phyloP scores from a whole-genome alignment of 148 eudicot genomes.

The Dianthus caryophyllus region DNA sequence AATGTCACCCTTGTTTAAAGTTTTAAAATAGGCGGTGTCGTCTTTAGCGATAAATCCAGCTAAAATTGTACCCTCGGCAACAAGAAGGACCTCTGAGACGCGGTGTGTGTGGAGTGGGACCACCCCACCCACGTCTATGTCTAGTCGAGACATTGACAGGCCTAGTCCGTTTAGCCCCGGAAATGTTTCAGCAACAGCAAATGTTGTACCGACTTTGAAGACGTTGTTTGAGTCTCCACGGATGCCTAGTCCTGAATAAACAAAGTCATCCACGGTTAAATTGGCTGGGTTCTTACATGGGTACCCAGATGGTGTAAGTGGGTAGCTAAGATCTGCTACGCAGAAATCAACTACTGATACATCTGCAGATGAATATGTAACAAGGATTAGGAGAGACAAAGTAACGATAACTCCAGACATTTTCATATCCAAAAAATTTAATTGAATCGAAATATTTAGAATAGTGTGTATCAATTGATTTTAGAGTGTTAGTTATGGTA shows the following conservation, averaged over 20 bases:
- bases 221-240: conserved; percentile 10
- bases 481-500: too few species aligned
- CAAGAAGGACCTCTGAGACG: conserved; percentile 10
- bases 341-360: neutral
- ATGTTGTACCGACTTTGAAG: neutral
- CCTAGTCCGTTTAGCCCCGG: conserved; percentile 22
- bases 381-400: neutral
- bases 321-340: conserved; percentile 16
- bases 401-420: neutral
- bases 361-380: neutral
- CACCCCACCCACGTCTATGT: conserved; percentile 20
- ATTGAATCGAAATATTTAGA: neutral
- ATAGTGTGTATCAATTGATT: too few species aligned
- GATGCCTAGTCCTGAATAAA: conserved; percentile 1
- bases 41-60: conserved; percentile 22
- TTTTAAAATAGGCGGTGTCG: conserved; percentile 13
- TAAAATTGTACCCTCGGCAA: conserved; percentile 14
- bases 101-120: conserved; percentile 20
- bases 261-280: conserved; percentile 20
- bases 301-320: conserved; percentile 16
- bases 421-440: neutral
- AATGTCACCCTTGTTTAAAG: conserved; percentile 16
- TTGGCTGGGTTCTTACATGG: conserved; percentile 19
- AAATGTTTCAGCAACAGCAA: conserved; percentile 9
- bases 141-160: conserved; percentile 15